A percentile compares a stretch with the other conserved stretches of the same genome.
Evolutionary conservation across 163 green algal species (phyloP).

Genomic region (Scenedesmus sp.): DNA sequence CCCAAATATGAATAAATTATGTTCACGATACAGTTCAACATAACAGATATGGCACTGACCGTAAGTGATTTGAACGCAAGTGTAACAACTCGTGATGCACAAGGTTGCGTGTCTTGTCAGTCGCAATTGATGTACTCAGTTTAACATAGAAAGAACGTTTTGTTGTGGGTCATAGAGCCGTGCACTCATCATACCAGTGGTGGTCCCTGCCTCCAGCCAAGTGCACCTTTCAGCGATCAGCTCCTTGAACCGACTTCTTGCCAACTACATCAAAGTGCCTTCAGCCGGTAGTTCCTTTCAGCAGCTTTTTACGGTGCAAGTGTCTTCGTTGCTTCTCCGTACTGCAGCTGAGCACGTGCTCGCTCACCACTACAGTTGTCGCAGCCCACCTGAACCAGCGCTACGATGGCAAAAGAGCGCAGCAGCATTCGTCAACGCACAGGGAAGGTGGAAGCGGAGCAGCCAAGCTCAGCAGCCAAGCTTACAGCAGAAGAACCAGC

Average conservation of each 20-base stretch:
- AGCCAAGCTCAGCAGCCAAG: not conserved
- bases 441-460: not conserved
- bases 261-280: not conserved
- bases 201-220: slow-evolving; percentile 2
- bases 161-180: not conserved
- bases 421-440: not conserved
- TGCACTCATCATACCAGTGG: not conserved
- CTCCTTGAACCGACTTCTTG: not conserved
- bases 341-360: not conserved
- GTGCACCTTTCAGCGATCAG: not conserved
- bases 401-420: slow-evolving; percentile 14
- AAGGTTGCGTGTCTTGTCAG: too few relatives aligned
- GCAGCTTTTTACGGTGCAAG: not conserved
- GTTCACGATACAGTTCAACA: too few relatives aligned
- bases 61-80: too few relatives aligned
- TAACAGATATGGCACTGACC: too few relatives aligned
- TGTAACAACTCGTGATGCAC: too few relatives aligned
- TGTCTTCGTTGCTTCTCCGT: not conserved
- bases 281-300: not conserved
- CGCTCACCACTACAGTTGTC: not conserved
- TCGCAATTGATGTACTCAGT: too few relatives aligned
- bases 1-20: too few relatives aligned
- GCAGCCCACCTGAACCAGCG: not conserved
- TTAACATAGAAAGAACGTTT: not conserved
- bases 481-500: not conserved